These are phyloP conservation scores for Haematococcus lacustris DNA, from an alignment of 139 green algal genomes.

Conservation along the genomic window DNA sequence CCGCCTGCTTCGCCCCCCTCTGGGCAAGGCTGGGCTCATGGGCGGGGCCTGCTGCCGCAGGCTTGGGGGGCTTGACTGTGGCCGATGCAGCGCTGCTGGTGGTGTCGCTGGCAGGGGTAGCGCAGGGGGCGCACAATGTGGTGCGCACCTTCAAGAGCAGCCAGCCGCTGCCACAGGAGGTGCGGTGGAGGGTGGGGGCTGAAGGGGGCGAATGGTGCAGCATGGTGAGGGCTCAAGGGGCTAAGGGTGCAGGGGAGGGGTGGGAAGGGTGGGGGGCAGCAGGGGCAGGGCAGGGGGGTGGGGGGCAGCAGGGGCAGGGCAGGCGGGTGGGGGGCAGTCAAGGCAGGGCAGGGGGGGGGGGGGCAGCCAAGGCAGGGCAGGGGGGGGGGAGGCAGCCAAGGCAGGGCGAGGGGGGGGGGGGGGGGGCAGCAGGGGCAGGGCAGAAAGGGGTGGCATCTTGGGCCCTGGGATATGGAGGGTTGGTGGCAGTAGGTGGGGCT, in stretches of 20 bases:
- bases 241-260: neutral
- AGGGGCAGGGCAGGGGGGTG: neutral
- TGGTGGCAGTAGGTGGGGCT: too few relatives aligned
- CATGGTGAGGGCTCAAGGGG: neutral
- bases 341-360: too few relatives aligned
- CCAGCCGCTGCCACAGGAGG: neutral
- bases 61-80: neutral
- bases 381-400: too few relatives aligned
- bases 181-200: neutral
- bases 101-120: constrained; percentile 3
- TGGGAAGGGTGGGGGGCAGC: neutral
- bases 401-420: too few relatives aligned
- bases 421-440: neutral
- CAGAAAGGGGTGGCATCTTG: neutral
- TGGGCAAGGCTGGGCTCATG: neutral
- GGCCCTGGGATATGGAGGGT: too few relatives aligned
- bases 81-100: constrained; percentile 1
- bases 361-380: too few relatives aligned
- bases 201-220: neutral
- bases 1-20: neutral
- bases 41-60: neutral
- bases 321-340: too few relatives aligned
- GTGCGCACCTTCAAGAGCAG: neutral
- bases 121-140: constrained; percentile 1
- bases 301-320: neutral